These are phyloP conservation scores for Penicillium cosmopolitanum DNA, from an alignment of 495 filamentous ascomycete genomes.

Conservation along the genomic window DNA sequence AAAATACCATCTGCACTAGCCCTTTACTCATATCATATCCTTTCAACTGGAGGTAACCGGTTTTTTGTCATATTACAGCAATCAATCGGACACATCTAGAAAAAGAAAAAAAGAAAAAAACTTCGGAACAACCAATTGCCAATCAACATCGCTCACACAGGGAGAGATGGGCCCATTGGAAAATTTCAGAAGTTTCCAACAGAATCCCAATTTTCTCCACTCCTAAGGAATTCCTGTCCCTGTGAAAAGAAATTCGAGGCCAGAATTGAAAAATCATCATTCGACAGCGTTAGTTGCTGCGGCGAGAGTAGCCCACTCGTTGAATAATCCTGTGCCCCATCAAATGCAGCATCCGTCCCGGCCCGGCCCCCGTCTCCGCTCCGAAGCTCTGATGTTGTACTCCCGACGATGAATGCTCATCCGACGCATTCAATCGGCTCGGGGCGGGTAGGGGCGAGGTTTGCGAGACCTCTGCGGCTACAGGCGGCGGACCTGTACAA, in stretches of 20 bases:
- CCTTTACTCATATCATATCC: too few species aligned
- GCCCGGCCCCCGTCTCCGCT: slow-evolving; percentile 16
- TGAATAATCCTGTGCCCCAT: slow-evolving; percentile 26
- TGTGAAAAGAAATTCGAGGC: slow-evolving; percentile 55
- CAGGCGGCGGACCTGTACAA: slow-evolving; percentile 27
- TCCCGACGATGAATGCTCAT: slow-evolving; percentile 21
- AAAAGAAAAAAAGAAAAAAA: too few species aligned
- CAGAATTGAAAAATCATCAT: slow-evolving; percentile 53
- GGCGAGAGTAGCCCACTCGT: slow-evolving; percentile 27
- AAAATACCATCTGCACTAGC: too few species aligned
- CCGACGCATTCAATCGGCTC: slow-evolving; percentile 34
- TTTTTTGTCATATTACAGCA: too few species aligned
- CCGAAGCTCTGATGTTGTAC: slow-evolving; percentile 18
- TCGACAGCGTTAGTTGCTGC: slow-evolving; percentile 36
- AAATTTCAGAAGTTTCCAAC: slow-evolving; percentile 40
- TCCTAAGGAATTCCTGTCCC: slow-evolving; percentile 47
- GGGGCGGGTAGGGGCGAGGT: slow-evolving; percentile 51
- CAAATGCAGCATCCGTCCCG: not conserved
- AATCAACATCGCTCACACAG: not conserved
- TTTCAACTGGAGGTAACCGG: too few species aligned
- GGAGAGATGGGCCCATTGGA: not conserved
- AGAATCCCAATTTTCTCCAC: slow-evolving; percentile 42
- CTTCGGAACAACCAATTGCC: too few species aligned
- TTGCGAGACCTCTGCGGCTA: slow-evolving; percentile 46
- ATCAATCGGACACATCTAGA: too few species aligned